Conservation (phyloP, 495 filamentous ascomycete genomes). For the Xylaria flabelliformis region DNA sequence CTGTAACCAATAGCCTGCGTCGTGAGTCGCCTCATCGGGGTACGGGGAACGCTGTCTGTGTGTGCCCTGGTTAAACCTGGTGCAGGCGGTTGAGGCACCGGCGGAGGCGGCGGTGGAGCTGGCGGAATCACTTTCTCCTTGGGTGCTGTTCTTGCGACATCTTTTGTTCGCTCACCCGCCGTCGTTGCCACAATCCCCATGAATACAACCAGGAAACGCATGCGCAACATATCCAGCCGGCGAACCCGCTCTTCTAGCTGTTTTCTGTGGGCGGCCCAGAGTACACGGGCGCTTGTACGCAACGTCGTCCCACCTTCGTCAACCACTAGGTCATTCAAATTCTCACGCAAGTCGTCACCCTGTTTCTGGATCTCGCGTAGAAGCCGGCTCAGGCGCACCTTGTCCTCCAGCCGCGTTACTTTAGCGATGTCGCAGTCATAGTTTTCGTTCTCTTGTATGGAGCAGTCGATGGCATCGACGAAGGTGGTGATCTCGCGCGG, state of each 20-base stretch:
- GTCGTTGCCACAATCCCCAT: conserved; percentile 58
- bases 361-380: conserved; percentile 63
- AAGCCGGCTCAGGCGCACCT: conserved; percentile 56
- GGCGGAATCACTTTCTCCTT: conserved; percentile 37
- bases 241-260: conserved; percentile 59
- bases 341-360: conserved; percentile 58
- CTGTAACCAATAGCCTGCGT: conserved; percentile 53
- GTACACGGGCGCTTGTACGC: conserved; percentile 49
- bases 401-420: conserved; percentile 57
- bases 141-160: conserved; percentile 38
- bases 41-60: conserved; percentile 45
- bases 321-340: conserved; percentile 55
- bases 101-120: conserved; percentile 26
- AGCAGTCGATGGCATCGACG: conserved; percentile 57
- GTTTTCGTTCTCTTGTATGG: conserved; percentile 57
- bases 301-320: conserved; percentile 51
- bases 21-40: conserved; percentile 50
- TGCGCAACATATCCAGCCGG: conserved; percentile 64
- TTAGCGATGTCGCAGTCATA: conserved; percentile 60
- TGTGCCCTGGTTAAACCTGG: conserved; percentile 45
- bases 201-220: conserved; percentile 63
- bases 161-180: conserved; percentile 39
- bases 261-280: conserved; percentile 55
- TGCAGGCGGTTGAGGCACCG: conserved; percentile 45
- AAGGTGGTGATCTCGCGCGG: conserved; percentile 57